These are phyloP conservation scores for Aspergillus tamarii DNA, from an alignment of 2,329 filamentous ascomycete genomes.

Conservation along the genomic window DNA sequence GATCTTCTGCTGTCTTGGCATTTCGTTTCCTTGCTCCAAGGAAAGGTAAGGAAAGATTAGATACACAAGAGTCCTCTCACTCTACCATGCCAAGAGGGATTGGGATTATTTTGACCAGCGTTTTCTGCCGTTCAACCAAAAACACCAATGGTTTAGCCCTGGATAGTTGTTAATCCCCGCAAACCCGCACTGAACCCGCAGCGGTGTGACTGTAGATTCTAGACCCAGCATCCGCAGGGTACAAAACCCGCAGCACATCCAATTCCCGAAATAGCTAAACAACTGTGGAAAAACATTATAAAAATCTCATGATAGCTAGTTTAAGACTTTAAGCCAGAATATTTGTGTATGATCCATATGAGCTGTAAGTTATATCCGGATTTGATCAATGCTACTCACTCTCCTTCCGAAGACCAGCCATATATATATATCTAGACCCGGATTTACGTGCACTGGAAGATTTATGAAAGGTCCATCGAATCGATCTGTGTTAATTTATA, in stretches of 20 bases:
- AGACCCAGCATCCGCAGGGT: background rate
- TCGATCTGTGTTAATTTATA: rapidly evolving
- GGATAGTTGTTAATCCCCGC: background rate
- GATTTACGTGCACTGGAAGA: background rate
- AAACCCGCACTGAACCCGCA: background rate
- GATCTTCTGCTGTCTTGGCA: background rate
- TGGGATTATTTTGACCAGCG: background rate
- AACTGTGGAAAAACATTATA: background rate
- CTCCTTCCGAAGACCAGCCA: no score
- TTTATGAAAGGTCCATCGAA: rapidly evolving
- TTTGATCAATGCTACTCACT: no score
- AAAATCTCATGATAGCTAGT: no score
- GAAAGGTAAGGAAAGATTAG: background rate
- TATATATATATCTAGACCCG: background rate
- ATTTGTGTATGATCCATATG: background rate
- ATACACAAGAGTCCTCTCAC: background rate
- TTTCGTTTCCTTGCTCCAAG: background rate
- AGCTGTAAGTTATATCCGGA: no score
- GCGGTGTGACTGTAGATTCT: background rate
- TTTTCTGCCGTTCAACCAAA: background rate
- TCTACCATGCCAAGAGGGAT: background rate
- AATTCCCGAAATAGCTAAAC: background rate
- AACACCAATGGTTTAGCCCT: background rate
- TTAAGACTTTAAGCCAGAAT: background rate
- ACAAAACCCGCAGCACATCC: background rate